Conservation (phyloP, 148 eudicot species). For the Vaccinium corymbosum region DNA sequence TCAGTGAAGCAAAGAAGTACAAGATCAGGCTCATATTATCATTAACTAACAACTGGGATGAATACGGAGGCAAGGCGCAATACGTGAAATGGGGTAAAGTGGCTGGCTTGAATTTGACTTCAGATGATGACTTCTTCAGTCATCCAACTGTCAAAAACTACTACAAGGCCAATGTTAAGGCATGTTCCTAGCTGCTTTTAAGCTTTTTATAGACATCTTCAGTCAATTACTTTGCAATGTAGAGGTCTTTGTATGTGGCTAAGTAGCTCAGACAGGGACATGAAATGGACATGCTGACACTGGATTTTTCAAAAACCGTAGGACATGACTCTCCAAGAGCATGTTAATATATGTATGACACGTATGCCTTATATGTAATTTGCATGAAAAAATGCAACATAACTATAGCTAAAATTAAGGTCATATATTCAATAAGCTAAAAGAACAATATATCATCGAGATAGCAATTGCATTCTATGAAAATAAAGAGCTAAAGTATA, state of each 20-base stretch:
- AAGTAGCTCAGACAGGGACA: not conserved
- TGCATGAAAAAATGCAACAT: not conserved
- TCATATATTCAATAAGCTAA: not conserved
- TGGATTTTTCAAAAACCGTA: not conserved
- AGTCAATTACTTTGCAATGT: not conserved
- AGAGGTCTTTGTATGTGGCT: not conserved
- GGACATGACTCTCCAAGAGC: not conserved
- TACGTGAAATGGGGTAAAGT: slow-evolving; percentile 91
- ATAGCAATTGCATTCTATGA: not conserved
- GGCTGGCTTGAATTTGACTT: slow-evolving; percentile 61
- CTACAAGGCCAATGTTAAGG: slow-evolving; percentile 74
- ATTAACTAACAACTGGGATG: slow-evolving; percentile 82
- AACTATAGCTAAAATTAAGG: not conserved
- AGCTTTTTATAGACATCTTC: not conserved
- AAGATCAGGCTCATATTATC: slow-evolving; percentile 80
- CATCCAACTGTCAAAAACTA: slow-evolving; percentile 61
- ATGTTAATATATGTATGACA: not conserved
- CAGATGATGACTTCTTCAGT: slow-evolving; percentile 71
- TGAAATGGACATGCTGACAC: not conserved
- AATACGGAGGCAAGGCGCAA: slow-evolving; percentile 83
- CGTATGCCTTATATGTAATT: not conserved
- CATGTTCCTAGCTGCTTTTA: slow-evolving; percentile 24
- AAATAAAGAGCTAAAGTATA: not conserved
- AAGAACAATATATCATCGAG: not conserved
- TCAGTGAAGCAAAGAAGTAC: slow-evolving; percentile 80